Evolutionary conservation across 768 basidiomycete species (phyloP).

Genomic region (Albatrellus ellisii): DNA sequence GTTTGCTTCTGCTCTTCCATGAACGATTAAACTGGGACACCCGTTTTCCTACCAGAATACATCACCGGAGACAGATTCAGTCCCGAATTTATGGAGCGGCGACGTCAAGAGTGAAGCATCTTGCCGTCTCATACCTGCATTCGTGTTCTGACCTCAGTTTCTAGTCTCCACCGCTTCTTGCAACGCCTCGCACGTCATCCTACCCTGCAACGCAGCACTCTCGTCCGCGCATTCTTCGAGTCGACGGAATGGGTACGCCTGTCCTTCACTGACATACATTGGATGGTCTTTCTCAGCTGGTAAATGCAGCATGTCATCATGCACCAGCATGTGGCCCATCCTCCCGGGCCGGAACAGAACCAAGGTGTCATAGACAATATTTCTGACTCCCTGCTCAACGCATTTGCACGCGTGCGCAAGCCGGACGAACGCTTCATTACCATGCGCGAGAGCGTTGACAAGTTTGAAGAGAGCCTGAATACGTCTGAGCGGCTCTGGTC

Average conservation of each 20-base stretch:
- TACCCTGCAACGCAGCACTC: slow-evolving; percentile 79
- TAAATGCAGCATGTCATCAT: slow-evolving; percentile 75
- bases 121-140: slow-evolving; percentile 3
- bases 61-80: slow-evolving; percentile 97
- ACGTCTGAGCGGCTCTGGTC: slow-evolving; percentile 72
- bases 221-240: slow-evolving; percentile 90
- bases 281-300: slow-evolving; percentile 6
- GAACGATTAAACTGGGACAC: slow-evolving; percentile 4
- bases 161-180: slow-evolving; percentile 84
- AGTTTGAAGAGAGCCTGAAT: slow-evolving; percentile 89
- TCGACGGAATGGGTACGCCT: slow-evolving; percentile 92
- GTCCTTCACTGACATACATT: neutral
- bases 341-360: slow-evolving; percentile 70
- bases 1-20: slow-evolving; percentile 17
- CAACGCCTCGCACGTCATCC: slow-evolving; percentile 89
- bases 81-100: slow-evolving; percentile 91
- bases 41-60: slow-evolving; percentile 64
- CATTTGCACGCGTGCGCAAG: slow-evolving; percentile 90
- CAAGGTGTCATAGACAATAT: slow-evolving; percentile 86
- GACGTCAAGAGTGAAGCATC: slow-evolving; percentile 68
- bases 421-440: slow-evolving; percentile 91
- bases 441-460: slow-evolving; percentile 87
- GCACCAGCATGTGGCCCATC: slow-evolving; percentile 92
- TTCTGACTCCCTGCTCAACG: slow-evolving; percentile 92
- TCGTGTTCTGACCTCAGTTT: neutral